Conservation (phyloP, 345 rosid species). For the Mercurialis annua region DNA sequence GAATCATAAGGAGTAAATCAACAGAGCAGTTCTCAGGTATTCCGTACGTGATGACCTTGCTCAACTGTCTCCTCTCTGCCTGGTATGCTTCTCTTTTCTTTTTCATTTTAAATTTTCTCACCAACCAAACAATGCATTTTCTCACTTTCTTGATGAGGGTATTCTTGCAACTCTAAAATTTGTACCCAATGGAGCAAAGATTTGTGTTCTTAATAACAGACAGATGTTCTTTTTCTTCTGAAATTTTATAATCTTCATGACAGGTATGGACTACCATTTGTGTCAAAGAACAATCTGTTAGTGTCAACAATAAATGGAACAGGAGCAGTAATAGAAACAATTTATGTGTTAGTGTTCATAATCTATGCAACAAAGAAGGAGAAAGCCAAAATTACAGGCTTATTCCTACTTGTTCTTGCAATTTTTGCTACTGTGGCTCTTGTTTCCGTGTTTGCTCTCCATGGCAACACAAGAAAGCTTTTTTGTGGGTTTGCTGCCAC, state of each 20-base stretch:
- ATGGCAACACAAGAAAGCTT: slow-evolving; percentile 60
- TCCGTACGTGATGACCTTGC: slow-evolving; percentile 93
- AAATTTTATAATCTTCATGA: not conserved
- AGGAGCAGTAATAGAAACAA: slow-evolving; percentile 62
- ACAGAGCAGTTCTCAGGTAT: slow-evolving; percentile 94
- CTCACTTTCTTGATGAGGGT: no score
- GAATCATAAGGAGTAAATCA: slow-evolving; percentile 58
- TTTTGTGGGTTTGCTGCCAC: slow-evolving; percentile 83
- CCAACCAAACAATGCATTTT: not conserved
- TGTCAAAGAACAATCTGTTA: slow-evolving; percentile 71
- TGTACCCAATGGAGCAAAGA: no score
- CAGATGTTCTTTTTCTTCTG: not conserved
- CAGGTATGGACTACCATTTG: slow-evolving; percentile 96
- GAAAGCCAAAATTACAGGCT: slow-evolving; percentile 64
- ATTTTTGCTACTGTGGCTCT: slow-evolving; percentile 58
- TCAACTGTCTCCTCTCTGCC: slow-evolving; percentile 95
- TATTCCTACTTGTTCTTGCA: slow-evolving; percentile 45
- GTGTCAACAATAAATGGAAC: slow-evolving; percentile 82
- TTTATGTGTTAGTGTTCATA: slow-evolving; percentile 68
- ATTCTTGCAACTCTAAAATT: not conserved
- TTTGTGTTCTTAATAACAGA: not conserved
- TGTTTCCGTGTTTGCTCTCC: slow-evolving; percentile 66
- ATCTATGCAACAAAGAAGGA: slow-evolving; percentile 67
- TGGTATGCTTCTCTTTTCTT: slow-evolving; percentile 48
- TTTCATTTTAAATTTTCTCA: not conserved